Evolutionary conservation across 116 monocot genomes (phyloP).

Genomic region (Phalaenopsis hybrid): DNA sequence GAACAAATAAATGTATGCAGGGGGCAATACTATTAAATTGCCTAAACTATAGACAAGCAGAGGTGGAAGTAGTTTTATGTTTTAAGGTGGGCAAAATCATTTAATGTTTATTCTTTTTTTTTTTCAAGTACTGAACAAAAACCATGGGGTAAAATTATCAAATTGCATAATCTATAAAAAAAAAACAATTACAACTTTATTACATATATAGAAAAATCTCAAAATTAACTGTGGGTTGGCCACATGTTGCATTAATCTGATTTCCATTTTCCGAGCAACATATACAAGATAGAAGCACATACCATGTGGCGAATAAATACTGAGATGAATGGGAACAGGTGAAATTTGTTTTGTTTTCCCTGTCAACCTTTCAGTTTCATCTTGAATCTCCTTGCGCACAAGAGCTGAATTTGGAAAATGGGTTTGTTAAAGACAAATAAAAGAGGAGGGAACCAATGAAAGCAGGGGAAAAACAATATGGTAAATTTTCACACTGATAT

Average conservation of each 20-base stretch:
- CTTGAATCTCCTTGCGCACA: conserved; percentile 77
- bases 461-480: neutral
- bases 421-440: neutral
- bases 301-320: conserved; percentile 89
- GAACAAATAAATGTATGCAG: no score
- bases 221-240: neutral
- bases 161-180: no score
- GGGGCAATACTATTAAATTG: no score
- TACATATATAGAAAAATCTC: no score
- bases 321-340: conserved; percentile 74
- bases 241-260: neutral
- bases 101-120: no score
- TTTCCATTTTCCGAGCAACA: neutral
- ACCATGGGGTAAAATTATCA: no score
- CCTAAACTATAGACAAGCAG: no score
- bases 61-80: no score
- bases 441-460: neutral
- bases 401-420: conserved; percentile 34
- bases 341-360: conserved; percentile 72
- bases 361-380: conserved; percentile 81
- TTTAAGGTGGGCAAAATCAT: no score
- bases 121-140: no score
- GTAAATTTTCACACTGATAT: neutral
- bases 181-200: no score
- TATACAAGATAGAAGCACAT: conserved; percentile 6